Base-by-base conservation (phyloP, 208 protist genomes). In the Leishmania gerbilli region DNA sequence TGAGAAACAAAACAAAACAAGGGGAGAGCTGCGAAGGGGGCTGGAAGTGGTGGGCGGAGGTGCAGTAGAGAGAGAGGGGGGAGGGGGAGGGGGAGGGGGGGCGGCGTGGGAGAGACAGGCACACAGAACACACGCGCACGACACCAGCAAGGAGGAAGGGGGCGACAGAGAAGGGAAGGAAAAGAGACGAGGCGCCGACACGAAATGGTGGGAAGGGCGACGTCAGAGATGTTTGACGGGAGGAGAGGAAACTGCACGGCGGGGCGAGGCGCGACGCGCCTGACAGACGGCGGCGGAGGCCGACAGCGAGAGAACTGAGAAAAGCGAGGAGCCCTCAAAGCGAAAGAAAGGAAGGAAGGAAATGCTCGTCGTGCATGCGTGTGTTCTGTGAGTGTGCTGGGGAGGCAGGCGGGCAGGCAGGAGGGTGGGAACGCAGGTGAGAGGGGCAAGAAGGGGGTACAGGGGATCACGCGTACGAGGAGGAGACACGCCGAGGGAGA, bases 1-100 rank as follows among this genome's bases (percentile, higher is more conserved):
- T 37, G 37, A 45, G 60, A 64, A 34, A 75, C n/a, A 55, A 65
- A 83, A 55, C 79, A 65, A 74, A 76, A 55, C 37, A 40, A 42
- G 37, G 11, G 24, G 24, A 71, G 71, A 19, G 64, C 55, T 37
- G 15, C 55, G 31, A 71, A 53, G 42, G 62, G 58, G 5, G 58
- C 58, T 64, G 58, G 58, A 34, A 17, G n/a, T 31, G 58, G 58
- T 31, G 58, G 58, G 15, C 17, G n/a, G 27, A 8, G 62, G 62
- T 68, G 62, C 62, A 68, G 62, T 53, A 77, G 17, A n/a, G 45
- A 34, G 24, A 8, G 27, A 1, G 31, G 37, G 45, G 34, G 47
- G 24, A 8, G 27, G 27, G 24, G 37, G 37, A 56, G 27, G 21
- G 9, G 21, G 34, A 34, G 31, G 37, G 45, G 34, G 9, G 9